These are phyloP conservation scores for Senna tora DNA, from an alignment of 306 rosid genomes.

Conservation along the genomic window DNA sequence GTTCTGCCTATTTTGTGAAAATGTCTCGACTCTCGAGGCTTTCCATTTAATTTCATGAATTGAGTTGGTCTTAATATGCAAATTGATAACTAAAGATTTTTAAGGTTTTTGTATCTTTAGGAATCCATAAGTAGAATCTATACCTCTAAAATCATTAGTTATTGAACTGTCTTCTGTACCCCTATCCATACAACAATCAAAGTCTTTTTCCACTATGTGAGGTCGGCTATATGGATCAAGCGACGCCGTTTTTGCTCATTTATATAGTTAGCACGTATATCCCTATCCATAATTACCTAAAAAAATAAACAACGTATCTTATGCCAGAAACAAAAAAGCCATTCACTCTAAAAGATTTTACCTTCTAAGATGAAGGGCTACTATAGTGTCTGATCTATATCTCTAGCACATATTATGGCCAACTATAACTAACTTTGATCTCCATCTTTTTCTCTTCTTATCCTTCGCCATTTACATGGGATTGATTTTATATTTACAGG, in stretches of 20 bases:
- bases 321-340: neutral
- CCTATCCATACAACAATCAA: no score
- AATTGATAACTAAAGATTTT: neutral
- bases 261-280: no score
- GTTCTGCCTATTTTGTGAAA: neutral
- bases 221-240: no score
- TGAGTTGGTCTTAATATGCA: neutral
- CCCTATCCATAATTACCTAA: no score
- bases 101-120: neutral
- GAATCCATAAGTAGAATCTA: no score
- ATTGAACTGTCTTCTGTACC: no score
- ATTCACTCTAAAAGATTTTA: no score
- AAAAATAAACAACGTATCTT: no score
- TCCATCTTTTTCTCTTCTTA: neutral
- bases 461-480: constrained; percentile 27
- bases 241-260: no score
- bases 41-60: neutral
- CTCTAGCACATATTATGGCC: neutral
- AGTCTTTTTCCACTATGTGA: no score
- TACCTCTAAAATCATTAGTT: no score
- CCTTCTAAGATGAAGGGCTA: neutral
- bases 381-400: neutral
- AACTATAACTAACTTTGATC: no score
- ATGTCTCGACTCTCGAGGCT: neutral
- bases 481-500: constrained; percentile 47